Percentiles rank a stretch among this genome's conserved stretches.
These are phyloP conservation scores for Murraya paniculata DNA, from an alignment of 345 rosid species.

Conservation along the genomic window DNA sequence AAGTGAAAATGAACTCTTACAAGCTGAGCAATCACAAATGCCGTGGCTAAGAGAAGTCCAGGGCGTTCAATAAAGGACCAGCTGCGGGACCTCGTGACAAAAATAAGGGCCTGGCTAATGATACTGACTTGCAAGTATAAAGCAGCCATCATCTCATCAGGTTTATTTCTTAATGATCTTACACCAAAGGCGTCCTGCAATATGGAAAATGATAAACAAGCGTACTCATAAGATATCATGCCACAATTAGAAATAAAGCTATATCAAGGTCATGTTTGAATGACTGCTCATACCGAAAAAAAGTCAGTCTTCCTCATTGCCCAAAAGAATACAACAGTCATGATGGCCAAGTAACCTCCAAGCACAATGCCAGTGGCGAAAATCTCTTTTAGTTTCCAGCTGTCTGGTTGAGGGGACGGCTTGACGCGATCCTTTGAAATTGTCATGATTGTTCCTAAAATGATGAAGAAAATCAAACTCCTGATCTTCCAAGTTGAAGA, in stretches of 20 bases:
- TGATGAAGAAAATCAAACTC: constrained; percentile 6
- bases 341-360: constrained; percentile 80
- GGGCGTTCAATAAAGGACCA: constrained; percentile 86
- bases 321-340: constrained; percentile 88
- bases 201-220: constrained; percentile 3
- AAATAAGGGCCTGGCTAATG: constrained; percentile 85
- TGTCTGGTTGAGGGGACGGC: constrained; percentile 88
- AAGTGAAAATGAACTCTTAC: constrained; percentile 32
- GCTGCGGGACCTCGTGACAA: constrained; percentile 85
- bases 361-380: constrained; percentile 78
- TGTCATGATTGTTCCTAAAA: constrained; percentile 86
- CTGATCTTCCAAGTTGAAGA: not conserved
- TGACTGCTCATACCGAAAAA: constrained; percentile 53
- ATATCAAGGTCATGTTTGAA: not conserved
- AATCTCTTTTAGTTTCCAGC: constrained; percentile 88
- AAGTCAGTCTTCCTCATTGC: constrained; percentile 63
- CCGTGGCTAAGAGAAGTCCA: constrained; percentile 56
- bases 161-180: constrained; percentile 26
- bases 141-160: constrained; percentile 69
- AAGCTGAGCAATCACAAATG: constrained; percentile 73
- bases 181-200: constrained; percentile 62
- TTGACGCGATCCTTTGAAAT: constrained; percentile 84
- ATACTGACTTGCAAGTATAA: constrained; percentile 87
- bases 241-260: not conserved
- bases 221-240: not conserved